Evolutionary conservation across 1,284 basidiomycete species (phyloP), one percentile per base, ranked within the genome.

Genomic region (Rhodotorula mucilaginosa): DNA sequence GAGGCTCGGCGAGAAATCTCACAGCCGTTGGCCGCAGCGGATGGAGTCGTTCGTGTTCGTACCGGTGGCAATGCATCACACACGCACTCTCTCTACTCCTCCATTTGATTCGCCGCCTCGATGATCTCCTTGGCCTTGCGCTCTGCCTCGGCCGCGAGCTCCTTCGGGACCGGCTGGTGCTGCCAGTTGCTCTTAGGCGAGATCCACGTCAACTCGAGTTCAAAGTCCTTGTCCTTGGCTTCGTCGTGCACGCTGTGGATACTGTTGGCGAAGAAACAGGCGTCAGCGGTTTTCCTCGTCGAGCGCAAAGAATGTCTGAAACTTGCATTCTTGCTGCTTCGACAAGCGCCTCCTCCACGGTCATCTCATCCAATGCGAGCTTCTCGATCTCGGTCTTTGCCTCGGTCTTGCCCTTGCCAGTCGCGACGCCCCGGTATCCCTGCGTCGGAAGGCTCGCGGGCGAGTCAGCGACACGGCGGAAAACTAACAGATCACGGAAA

Each of bases 381-480:
- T 99, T 99, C 83, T 99, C 97, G 66, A 99, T 84, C 81, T 99
- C 97, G 3, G 96, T 99, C 86, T 97, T 98, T 26, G 97, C 97
- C 73, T 99, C 85, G 79, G 97, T 94, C 72, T 91, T 88, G 29
- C 97, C 97, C 82, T 99, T 99, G 67, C 97, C 97, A 26, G 97
- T 89, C 13, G 97, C 97, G 34, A 91, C 91, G 31, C 93, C 94
- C 74, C 93, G 86, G 82, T 97, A 97, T 39, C 95, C 94, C 91
- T 92, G 71, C 10, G 62, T 18, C 52, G 1, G 12, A 13, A 44
- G 39, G 39, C 39, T 44, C 39, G 8, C 15, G 46, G 18, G 18
- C 26, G 16, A 44, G 3, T 3, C 29, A 72, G 64, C 60, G 47
- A 21, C 34, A 34, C 10, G 39, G 39, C 39, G 39, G 39, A 2